These are phyloP conservation scores for Salix caprea DNA, from an alignment of 345 rosid species.

Conservation along the genomic window DNA sequence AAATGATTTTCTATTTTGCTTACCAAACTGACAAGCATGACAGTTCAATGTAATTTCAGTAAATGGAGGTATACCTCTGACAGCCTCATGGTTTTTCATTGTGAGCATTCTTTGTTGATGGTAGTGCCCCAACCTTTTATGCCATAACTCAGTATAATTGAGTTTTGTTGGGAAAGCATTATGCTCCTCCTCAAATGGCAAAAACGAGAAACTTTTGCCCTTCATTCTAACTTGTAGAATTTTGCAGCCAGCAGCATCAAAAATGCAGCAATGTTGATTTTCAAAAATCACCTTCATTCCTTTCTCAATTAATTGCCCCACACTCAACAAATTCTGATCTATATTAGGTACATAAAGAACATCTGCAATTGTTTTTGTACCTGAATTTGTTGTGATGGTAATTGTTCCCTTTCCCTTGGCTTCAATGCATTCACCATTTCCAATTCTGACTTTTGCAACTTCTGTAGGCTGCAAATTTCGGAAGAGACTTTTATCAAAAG, in stretches of 20 bases:
- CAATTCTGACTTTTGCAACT: background rate
- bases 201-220: conserved; percentile 1
- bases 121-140: background rate
- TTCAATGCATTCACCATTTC: background rate
- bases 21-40: background rate
- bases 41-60: background rate
- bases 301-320: conserved; percentile 4
- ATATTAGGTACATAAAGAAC: conserved; percentile 6
- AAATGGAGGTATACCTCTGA: background rate
- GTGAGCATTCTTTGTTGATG: background rate
- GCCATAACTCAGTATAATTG: background rate
- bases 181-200: background rate
- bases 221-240: background rate
- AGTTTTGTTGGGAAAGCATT: background rate
- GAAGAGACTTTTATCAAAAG: background rate
- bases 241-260: background rate
- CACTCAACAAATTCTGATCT: conserved; percentile 16
- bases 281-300: conserved; percentile 3
- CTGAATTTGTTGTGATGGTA: background rate
- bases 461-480: background rate
- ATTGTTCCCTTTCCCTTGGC: background rate
- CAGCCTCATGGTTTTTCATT: background rate
- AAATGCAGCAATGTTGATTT: background rate
- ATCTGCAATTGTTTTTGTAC: background rate
- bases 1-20: background rate